Base-by-base conservation (phyloP, 2,329 filamentous ascomycete genomes). In the Colletotrichum sp. region DNA sequence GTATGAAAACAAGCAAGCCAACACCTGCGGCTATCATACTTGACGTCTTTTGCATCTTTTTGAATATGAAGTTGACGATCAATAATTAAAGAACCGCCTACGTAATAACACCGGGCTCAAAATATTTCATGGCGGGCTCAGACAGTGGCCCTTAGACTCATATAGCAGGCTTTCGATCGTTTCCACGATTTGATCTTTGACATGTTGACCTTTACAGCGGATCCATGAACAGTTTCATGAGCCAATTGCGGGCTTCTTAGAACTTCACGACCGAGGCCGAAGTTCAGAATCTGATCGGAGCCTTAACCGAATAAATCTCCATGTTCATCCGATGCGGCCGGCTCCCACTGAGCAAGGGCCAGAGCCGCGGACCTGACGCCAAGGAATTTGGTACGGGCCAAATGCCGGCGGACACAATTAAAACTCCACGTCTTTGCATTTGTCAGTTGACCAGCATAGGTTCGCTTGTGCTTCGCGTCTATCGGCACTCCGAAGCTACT, bases 21-120 rank as follows among this genome's bases (percentile, higher is more conserved):
- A 52, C 1, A 12, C n/a, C n/a, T 52, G 10, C 12, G 43, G 2
- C 12, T 4, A 2, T 52, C 6, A 52, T 4, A 0, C 13, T 24
- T 13, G n/a, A 12, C 18, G 2, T n/a, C 39, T n/a, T 48, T 48
- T 48, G 9, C 18, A n/a, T 43, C 5, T 18, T 43, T 18, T 7
- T 15, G 3, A 36, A 36, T 36, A 5, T 16, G 13, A 7, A 15
- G 34, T 36, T 36, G 34, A 36, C 34, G 13, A 36, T 36, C 13
- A 15, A 36, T 36, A 15, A 3, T 15, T 15, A 36, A 36, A 36
- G 34, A 36, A 36, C 34, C 1, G 34, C 34, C 34, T 36, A 15
- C 3, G 2, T 36, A 36, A 36, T 36, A 16, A 36, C 6, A 15
- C 13, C 34, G 13, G 15, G 34, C 34, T 36, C 34, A 36, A 16